Conservation (phyloP, 495 filamentous ascomycete species). For the Penicillium samsonianum region DNA sequence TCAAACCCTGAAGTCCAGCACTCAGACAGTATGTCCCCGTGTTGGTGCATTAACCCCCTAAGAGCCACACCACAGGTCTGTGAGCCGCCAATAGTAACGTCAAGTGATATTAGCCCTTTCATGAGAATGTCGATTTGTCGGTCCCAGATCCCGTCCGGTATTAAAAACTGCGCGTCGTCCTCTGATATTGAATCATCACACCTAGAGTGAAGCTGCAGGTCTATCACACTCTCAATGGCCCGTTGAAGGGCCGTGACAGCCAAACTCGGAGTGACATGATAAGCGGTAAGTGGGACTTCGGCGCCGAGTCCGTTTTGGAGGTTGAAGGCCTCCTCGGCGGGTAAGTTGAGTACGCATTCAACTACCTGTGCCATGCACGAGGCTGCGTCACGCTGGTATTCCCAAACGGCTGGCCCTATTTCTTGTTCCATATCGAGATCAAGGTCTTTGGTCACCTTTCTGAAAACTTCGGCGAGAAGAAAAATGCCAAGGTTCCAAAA, state of each 20-base stretch:
- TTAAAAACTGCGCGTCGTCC: not conserved
- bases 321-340: conserved; percentile 23
- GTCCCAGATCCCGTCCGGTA: conserved; percentile 10
- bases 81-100: conserved; percentile 31
- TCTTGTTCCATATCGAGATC: not conserved
- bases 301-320: conserved; percentile 24
- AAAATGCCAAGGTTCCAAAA: conserved; percentile 27
- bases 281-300: conserved; percentile 22
- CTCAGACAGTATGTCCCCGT: conserved; percentile 30
- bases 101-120: conserved; percentile 28
- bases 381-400: conserved; percentile 8
- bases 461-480: conserved; percentile 16
- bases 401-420: not conserved
- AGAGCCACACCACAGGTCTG: conserved; percentile 16
- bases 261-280: conserved; percentile 28
- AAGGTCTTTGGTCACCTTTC: conserved; percentile 2
- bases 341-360: conserved; percentile 12
- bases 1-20: conserved; percentile 26
- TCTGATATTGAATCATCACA: not conserved
- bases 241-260: conserved; percentile 23
- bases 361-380: conserved; percentile 12
- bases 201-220: not conserved
- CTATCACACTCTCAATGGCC: conserved; percentile 20
- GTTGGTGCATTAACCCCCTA: conserved; percentile 13
- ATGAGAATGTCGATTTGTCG: conserved; percentile 22